A percentile compares a stretch with the other conserved stretches of the same genome.
Conservation (phyloP, 73 alveolate genomes). For the Symbiodinium natans region DNA sequence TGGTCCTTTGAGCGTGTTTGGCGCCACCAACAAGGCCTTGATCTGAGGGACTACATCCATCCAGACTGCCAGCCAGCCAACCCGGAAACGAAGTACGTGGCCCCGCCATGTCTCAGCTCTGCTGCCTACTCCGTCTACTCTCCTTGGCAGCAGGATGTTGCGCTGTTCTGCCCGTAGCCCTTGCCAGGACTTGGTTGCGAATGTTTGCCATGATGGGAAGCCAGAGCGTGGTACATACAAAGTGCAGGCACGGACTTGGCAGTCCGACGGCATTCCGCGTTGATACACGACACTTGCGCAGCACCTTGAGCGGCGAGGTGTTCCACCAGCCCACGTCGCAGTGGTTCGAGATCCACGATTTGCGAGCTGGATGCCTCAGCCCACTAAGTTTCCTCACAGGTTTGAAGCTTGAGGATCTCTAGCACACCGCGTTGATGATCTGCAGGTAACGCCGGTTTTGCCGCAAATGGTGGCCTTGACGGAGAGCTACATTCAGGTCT, state of each 20-base stretch:
- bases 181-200: constrained; percentile 96
- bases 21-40: too few relatives aligned
- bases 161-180: too few relatives aligned
- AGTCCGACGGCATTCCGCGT: not conserved
- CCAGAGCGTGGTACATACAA: constrained; percentile 98
- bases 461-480: constrained; percentile 98
- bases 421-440: too few relatives aligned
- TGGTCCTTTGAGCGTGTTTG: too few relatives aligned
- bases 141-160: too few relatives aligned
- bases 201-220: constrained; percentile 99
- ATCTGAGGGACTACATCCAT: constrained; percentile 89
- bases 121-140: too few relatives aligned
- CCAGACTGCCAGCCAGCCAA: constrained; percentile 94
- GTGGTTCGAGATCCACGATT: constrained; percentile 98
- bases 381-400: not conserved
- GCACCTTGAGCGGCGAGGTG: not conserved
- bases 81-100: constrained; percentile 81
- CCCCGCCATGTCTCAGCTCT: not conserved
- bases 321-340: constrained; percentile 89
- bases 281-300: not conserved
- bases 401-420: not conserved
- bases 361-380: constrained; percentile 94
- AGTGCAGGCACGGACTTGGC: constrained; percentile 95
- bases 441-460: constrained; percentile 96
- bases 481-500: constrained; percentile 97